These are phyloP conservation scores for Hansenula lynferdii DNA, from an alignment of 1,139 yeast genomes.

Conservation along the genomic window DNA sequence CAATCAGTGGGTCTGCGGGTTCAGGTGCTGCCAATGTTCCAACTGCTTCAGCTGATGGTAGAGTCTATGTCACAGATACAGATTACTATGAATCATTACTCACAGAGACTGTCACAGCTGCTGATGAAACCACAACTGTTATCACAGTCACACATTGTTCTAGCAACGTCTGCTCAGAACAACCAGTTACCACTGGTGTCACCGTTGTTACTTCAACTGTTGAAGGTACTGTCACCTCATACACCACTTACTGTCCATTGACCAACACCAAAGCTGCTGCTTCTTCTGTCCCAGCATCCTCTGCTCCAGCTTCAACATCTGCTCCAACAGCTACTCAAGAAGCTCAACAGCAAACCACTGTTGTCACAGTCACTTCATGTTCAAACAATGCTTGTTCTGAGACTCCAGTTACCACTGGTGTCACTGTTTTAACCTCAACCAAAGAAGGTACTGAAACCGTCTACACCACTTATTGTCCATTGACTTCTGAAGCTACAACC, in stretches of 20 bases:
- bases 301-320: background rate
- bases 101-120: background rate
- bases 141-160: too few species aligned
- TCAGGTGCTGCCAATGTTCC: slow-evolving; percentile 4
- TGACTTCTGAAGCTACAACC: slow-evolving; percentile 20
- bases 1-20: slow-evolving; percentile 5
- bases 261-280: slow-evolving; percentile 8
- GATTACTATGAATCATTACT: slow-evolving; percentile 1
- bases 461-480: slow-evolving; percentile 32
- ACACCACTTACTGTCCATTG: slow-evolving; percentile 28
- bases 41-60: background rate
- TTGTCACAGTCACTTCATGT: slow-evolving; percentile 4
- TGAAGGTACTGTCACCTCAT: slow-evolving; percentile 21
- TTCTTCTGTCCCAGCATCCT: background rate
- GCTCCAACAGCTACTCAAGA: background rate
- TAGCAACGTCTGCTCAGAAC: too few species aligned
- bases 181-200: too few species aligned
- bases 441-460: slow-evolving; percentile 23
- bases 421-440: slow-evolving; percentile 21
- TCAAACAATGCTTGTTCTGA: background rate
- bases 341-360: background rate
- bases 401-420: slow-evolving; percentile 12
- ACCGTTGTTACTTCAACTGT: slow-evolving; percentile 15
- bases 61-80: slow-evolving; percentile 1
- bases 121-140: too few species aligned